A percentile compares a stretch with the other conserved stretches of the same genome.
These are phyloP conservation scores for Boletellus ananiceps DNA, from an alignment of 768 basidiomycete species.

Conservation along the genomic window DNA sequence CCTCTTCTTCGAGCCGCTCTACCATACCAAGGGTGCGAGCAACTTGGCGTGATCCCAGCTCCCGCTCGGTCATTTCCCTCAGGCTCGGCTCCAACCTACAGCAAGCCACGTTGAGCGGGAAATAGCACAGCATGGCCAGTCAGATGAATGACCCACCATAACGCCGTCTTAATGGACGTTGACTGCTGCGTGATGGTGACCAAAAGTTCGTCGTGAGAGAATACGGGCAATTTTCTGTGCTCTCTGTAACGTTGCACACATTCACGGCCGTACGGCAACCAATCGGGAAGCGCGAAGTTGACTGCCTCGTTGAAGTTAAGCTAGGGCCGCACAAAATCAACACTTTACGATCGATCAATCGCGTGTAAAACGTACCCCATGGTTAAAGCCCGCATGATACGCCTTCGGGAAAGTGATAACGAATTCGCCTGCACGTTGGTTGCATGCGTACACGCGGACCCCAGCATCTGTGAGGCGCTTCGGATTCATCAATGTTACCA, in stretches of 20 bases:
- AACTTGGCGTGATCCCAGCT: slow-evolving; percentile 60
- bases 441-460: slow-evolving; percentile 89
- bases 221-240: slow-evolving; percentile 90
- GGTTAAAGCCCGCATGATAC: slow-evolving; percentile 97
- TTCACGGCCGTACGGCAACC: slow-evolving; percentile 82
- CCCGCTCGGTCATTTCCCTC: slow-evolving; percentile 84
- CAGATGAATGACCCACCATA: slow-evolving; percentile 60
- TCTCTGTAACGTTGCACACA: slow-evolving; percentile 89
- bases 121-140: slow-evolving; percentile 11
- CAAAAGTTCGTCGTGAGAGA: slow-evolving; percentile 95
- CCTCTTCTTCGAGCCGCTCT: slow-evolving; percentile 72
- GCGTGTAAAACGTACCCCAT: slow-evolving; percentile 67
- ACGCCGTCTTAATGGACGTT: slow-evolving; percentile 83
- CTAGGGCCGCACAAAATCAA: slow-evolving; percentile 41
- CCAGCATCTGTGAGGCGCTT: slow-evolving; percentile 80
- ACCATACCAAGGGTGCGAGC: slow-evolving; percentile 57
- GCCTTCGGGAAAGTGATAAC: slow-evolving; percentile 97
- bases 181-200: slow-evolving; percentile 98
- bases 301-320: slow-evolving; percentile 99
- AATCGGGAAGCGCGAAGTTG: slow-evolving; percentile 95
- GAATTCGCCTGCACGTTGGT: slow-evolving; percentile 96
- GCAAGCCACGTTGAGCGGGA: slow-evolving; percentile 18
- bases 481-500: slow-evolving; percentile 97
- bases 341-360: slow-evolving; percentile 18
- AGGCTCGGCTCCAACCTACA: slow-evolving; percentile 79